These are phyloP conservation scores for Aphanoascus verrucosus DNA, from an alignment of 2,329 filamentous ascomycete genomes.

Conservation along the genomic window DNA sequence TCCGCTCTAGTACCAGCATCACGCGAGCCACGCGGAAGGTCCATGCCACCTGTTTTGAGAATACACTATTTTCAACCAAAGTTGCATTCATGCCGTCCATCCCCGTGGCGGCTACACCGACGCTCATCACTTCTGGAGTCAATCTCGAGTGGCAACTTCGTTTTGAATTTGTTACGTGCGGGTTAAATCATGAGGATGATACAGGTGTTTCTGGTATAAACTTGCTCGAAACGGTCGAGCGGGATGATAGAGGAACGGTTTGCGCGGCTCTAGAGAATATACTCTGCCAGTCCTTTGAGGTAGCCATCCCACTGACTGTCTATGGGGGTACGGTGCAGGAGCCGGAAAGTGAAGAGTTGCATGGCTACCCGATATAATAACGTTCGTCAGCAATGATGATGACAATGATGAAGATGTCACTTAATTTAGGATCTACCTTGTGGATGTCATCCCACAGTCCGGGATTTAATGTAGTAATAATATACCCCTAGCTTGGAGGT, in stretches of 20 bases:
- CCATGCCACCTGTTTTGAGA: constrained; percentile 67
- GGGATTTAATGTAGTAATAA: no score
- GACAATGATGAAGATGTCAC: no score
- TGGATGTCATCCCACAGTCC: neutral
- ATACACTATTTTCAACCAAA: constrained; percentile 67
- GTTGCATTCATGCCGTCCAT: constrained; percentile 75
- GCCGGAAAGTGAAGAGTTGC: constrained; percentile 29
- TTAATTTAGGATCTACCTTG: neutral
- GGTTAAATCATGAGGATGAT: constrained; percentile 32
- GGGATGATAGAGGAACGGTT: constrained; percentile 67
- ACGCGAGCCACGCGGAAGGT: constrained; percentile 75
- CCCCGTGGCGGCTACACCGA: constrained; percentile 71
- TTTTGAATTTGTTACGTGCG: constrained; percentile 83
- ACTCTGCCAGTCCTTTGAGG: constrained; percentile 81
- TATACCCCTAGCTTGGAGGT: no score
- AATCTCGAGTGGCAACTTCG: constrained; percentile 79
- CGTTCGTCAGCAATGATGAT: neutral
- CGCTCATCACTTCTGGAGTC: constrained; percentile 83
- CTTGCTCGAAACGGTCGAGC: constrained; percentile 67
- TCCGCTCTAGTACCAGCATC: constrained; percentile 76
- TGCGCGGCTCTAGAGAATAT: constrained; percentile 68
- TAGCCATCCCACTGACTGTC: constrained; percentile 70
- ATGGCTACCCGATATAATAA: constrained; percentile 32
- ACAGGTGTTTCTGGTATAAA: constrained; percentile 33
- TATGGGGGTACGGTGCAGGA: constrained; percentile 51